Percentiles rank a stretch among this genome's conserved stretches.
Evolutionary conservation across 345 rosid genomes (phyloP).

Genomic region (Tarenaya hassleriana): DNA sequence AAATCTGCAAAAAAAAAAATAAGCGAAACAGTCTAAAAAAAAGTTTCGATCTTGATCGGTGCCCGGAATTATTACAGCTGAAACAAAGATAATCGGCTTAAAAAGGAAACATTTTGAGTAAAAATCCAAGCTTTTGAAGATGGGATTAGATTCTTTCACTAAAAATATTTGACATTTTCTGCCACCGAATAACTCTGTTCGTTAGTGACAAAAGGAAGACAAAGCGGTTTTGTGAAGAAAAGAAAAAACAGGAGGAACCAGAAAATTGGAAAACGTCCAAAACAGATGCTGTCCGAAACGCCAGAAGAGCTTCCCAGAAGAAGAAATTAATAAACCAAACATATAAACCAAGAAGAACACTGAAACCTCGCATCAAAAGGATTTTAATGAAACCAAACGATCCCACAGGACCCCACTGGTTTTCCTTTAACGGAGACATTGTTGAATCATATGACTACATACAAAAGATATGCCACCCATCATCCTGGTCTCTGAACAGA

Average conservation of each 20-base stretch:
- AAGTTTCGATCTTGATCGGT: slow-evolving; percentile 8
- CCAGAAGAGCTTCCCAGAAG: slow-evolving; percentile 24
- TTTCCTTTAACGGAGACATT: slow-evolving; percentile 24
- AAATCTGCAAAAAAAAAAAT: slow-evolving; percentile 45
- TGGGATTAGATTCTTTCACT: slow-evolving; percentile 19
- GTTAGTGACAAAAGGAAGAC: no score
- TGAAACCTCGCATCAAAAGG: neutral
- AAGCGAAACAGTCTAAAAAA: neutral
- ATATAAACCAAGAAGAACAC: slow-evolving; percentile 14
- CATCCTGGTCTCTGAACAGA: no score
- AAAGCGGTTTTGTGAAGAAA: no score
- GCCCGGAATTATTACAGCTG: neutral
- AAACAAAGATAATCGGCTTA: neutral
- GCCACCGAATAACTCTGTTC: no score
- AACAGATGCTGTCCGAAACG: slow-evolving; percentile 28
- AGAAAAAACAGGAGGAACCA: no score
- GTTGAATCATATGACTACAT: no score
- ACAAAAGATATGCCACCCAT: no score
- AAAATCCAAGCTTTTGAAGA: slow-evolving; percentile 17
- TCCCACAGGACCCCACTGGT: slow-evolving; percentile 20
- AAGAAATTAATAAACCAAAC: slow-evolving; percentile 8
- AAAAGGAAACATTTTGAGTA: neutral
- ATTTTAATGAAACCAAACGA: slow-evolving; percentile 2
- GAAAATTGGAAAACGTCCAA: slow-evolving; percentile 24
- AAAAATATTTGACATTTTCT: no score